Percentiles rank a stretch among this genome's conserved stretches.
Evolutionary conservation across 345 rosid species (phyloP).

Genomic region (Sisymbrium altissimum): DNA sequence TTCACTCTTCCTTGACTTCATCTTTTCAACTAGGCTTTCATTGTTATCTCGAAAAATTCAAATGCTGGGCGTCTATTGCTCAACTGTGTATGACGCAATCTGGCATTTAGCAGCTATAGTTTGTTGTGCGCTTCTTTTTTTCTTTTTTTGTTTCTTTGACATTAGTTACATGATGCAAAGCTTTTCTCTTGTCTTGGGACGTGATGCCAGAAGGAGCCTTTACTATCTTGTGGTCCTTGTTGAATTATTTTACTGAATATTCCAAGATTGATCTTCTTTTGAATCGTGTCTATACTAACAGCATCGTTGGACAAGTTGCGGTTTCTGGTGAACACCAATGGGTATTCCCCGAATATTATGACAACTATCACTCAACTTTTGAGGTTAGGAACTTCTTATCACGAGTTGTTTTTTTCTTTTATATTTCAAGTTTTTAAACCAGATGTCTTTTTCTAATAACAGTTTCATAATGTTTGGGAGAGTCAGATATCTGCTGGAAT

Average conservation of each 20-base stretch:
- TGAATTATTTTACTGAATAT: background rate
- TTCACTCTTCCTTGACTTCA: background rate
- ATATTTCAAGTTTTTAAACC: background rate
- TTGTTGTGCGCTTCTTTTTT: background rate
- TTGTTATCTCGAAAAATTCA: background rate
- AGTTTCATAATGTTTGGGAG: constrained; percentile 81
- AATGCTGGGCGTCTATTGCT: background rate
- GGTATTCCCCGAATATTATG: constrained; percentile 54
- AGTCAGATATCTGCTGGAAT: constrained; percentile 76
- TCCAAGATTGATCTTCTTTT: background rate
- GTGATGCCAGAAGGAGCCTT: background rate
- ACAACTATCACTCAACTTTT: constrained; percentile 43
- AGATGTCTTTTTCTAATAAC: constrained; percentile 7
- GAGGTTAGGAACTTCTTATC: constrained; percentile 47
- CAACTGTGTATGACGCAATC: background rate
- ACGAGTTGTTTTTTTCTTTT: background rate
- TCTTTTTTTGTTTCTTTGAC: background rate
- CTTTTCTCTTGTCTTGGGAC: background rate
- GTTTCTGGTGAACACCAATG: constrained; percentile 72
- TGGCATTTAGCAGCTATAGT: background rate
- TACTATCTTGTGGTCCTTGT: background rate
- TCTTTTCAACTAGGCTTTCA: constrained; percentile 1
- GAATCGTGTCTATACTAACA: constrained; percentile 35
- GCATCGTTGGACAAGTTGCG: constrained; percentile 88
- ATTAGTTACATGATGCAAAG: constrained; percentile 3